Evolutionary conservation across 805 yeast species (phyloP).

Genomic region (Ogataea allantospora): DNA sequence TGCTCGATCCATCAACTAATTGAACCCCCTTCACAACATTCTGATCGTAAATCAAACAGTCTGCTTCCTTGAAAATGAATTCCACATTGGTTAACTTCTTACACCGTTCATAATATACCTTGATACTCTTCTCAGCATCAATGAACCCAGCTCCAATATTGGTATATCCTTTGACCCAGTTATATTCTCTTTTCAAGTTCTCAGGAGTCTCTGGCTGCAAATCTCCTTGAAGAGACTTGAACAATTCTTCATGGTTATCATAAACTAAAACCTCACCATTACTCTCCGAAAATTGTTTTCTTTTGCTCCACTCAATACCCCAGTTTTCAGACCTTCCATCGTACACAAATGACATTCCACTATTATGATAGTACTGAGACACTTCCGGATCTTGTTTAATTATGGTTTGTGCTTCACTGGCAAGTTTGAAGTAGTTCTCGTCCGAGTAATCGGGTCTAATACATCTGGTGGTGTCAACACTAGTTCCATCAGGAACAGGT

Average conservation of each 20-base stretch:
- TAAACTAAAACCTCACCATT: too few relatives aligned
- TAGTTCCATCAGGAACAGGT: conserved; percentile 28
- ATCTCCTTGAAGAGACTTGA: conserved; percentile 15
- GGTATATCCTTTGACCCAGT: conserved; percentile 27
- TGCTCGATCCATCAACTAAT: conserved; percentile 14
- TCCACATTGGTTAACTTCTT: conserved; percentile 14
- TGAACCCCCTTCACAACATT: conserved; percentile 19
- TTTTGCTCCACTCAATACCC: conserved; percentile 21
- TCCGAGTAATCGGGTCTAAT: conserved; percentile 25
- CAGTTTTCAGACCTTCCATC: conserved; percentile 27
- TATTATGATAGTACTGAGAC: conserved; percentile 23
- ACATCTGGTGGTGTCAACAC: conserved; percentile 29
- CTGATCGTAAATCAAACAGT: conserved; percentile 12
- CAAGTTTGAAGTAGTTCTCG: conserved; percentile 21
- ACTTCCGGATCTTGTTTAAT: conserved; percentile 24
- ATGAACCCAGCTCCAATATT: conserved; percentile 26
- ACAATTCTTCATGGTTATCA: conserved; percentile 8
- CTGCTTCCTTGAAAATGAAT: conserved; percentile 23
- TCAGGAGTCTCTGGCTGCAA: conserved; percentile 14
- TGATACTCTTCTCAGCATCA: conserved; percentile 25
- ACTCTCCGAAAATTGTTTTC: conserved; percentile 19
- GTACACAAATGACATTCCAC: conserved; percentile 27
- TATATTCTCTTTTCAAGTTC: neutral
- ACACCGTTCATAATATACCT: conserved; percentile 26
- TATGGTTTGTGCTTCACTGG: conserved; percentile 20